Conservation (phyloP, 768 basidiomycete genomes). For the Mrakia frigida region DNA sequence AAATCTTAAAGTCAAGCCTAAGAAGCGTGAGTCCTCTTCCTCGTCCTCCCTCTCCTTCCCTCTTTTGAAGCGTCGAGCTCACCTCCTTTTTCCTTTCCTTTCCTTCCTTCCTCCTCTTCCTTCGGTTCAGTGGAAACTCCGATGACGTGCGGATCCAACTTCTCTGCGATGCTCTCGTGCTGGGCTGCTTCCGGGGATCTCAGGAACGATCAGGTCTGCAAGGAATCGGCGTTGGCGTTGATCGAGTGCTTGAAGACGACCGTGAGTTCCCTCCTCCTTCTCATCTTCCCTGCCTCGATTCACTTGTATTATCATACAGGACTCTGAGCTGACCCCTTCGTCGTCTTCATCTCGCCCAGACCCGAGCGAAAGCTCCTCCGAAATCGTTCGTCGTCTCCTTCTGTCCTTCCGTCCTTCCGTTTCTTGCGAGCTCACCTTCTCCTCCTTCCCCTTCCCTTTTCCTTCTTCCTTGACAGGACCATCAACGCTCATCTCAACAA, state of each 20-base stretch:
- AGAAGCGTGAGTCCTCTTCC: not conserved
- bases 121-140: conserved; percentile 2
- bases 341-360: not conserved
- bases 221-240: not conserved
- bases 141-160: conserved; percentile 23
- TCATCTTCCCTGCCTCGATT: not conserved
- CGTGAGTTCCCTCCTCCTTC: conserved; percentile 1
- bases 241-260: conserved; percentile 22
- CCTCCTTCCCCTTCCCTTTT: not conserved
- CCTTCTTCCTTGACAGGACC: not conserved
- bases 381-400: conserved; percentile 16
- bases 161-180: conserved; percentile 30
- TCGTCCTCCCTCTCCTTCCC: not conserved
- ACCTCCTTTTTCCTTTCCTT: not conserved
- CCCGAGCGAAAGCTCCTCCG: not conserved
- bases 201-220: conserved; percentile 1
- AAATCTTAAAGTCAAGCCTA: conserved; percentile 15
- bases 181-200: conserved; percentile 31
- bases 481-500: conserved; percentile 30
- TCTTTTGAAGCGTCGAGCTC: not conserved
- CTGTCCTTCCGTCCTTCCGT: not conserved
- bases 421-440: not conserved
- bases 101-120: not conserved
- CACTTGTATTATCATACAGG: not conserved
- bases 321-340: not conserved